Percentiles rank a stretch among this genome's conserved stretches.
Evolutionary conservation across 768 basidiomycete genomes (phyloP).

Genomic region (Suillus brevipes): DNA sequence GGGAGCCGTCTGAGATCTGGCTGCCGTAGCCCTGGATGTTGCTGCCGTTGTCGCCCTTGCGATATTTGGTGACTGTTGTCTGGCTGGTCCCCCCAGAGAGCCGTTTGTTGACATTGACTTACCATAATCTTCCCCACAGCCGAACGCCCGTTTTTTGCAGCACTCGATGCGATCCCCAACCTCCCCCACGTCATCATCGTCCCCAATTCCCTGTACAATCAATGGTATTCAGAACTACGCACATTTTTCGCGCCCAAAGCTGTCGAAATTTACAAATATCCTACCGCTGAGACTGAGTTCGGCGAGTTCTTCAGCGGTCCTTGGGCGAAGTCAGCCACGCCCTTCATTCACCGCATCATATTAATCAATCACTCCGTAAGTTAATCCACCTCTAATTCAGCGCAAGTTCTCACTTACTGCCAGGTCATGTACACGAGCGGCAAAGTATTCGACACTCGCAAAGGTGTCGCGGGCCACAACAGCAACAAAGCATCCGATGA

Average conservation of each 20-base stretch:
- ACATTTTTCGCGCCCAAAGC: neutral
- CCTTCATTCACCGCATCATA: neutral
- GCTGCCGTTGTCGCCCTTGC: too few species aligned
- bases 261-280: neutral
- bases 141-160: constrained; percentile 1
- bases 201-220: neutral
- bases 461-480: neutral
- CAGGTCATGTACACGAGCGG: neutral
- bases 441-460: neutral
- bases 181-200: constrained; percentile 4
- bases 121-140: neutral
- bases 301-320: neutral
- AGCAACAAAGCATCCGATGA: neutral
- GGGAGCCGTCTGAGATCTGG: too few species aligned
- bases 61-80: too few species aligned
- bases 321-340: neutral
- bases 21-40: too few species aligned
- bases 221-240: neutral
- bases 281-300: neutral
- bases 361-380: constrained; percentile 3
- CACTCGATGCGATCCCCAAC: neutral
- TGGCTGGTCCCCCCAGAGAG: neutral
- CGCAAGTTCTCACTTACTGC: too few species aligned
- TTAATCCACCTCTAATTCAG: neutral
- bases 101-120: neutral